These are phyloP conservation scores for Fraxinus platypoda DNA, from an alignment of 305 asterid species.

Conservation along the genomic window DNA sequence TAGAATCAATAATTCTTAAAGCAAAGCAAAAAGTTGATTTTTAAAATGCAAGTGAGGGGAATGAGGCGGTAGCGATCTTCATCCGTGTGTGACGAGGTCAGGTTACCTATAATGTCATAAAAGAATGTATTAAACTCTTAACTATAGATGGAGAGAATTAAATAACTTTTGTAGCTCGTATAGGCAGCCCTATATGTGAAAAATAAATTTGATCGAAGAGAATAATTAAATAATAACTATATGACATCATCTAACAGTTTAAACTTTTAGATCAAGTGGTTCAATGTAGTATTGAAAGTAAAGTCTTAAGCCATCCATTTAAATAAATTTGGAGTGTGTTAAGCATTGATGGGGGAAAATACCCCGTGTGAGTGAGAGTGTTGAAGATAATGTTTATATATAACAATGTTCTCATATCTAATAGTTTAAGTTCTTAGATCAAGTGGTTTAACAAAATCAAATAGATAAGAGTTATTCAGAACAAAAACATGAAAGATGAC, in stretches of 20 bases:
- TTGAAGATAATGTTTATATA: neutral
- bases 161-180: neutral
- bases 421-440: neutral
- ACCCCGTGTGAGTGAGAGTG: neutral
- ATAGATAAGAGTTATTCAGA: constrained; percentile 4
- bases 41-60: neutral
- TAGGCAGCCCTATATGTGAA: neutral
- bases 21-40: neutral
- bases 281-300: too few relatives aligned
- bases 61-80: neutral
- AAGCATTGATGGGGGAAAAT: neutral
- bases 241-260: too few relatives aligned
- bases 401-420: neutral
- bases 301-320: neutral
- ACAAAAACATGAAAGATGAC: constrained; percentile 5
- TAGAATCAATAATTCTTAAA: neutral
- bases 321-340: neutral
- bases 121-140: neutral
- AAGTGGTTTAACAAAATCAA: neutral
- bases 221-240: too few relatives aligned
- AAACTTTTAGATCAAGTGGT: too few relatives aligned
- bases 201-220: too few relatives aligned
- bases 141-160: neutral
- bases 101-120: too few relatives aligned
- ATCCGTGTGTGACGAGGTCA: too few relatives aligned